Base-by-base conservation (phyloP, 2,329 filamentous ascomycete genomes). In the Paracoccidioides lutzii region DNA sequence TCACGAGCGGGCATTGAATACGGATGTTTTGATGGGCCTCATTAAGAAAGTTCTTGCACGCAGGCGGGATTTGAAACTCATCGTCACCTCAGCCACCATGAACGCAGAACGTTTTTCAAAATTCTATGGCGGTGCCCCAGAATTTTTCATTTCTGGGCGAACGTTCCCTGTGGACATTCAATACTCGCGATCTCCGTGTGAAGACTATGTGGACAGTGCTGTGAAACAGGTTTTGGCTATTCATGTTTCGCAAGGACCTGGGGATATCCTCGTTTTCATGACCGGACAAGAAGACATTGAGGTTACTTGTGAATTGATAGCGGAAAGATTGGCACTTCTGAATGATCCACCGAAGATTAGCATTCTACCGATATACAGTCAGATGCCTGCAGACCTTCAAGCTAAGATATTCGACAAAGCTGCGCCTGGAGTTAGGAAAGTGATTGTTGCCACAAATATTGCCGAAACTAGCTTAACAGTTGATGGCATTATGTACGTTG, bases 231-330 rank as follows among this genome's bases (percentile, higher is more conserved):
- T 96, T 42, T 78, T 98, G 49, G 86, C 90, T 0, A 97, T 98
- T 53, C 93, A 98, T 65, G 90, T 98, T 9, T 95, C 90, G 0
- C 94, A 97, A 77, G 88, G 88, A 0, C 73, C 83, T 0, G 93
- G 93, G 10, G 93, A 98, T 71, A 97, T 98, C 55, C 76, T 98
- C 7, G 91, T 98, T 7, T 98, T 98, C 71, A 98, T 98, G 93
- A 98, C 94, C 0, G 93, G 93, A 9, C 93, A 97, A 69, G 94
- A 98, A 72, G 93, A 98, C 66, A 98, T 98, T 59, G 93, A 98
- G 70, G 87, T 87, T 44, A 98, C 94, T 0, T 98, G 93, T 67
- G 93, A 98, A 66, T 76, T 97, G 22, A 80, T 97, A 3, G 88
- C 88, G 55, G 91, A 96, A 67, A 80, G 93, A 45, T 76, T 98